Evolutionary conservation across 345 rosid genomes (phyloP), one percentile per base, ranked within the genome.

Genomic region (Leavenworthia alabamica): DNA sequence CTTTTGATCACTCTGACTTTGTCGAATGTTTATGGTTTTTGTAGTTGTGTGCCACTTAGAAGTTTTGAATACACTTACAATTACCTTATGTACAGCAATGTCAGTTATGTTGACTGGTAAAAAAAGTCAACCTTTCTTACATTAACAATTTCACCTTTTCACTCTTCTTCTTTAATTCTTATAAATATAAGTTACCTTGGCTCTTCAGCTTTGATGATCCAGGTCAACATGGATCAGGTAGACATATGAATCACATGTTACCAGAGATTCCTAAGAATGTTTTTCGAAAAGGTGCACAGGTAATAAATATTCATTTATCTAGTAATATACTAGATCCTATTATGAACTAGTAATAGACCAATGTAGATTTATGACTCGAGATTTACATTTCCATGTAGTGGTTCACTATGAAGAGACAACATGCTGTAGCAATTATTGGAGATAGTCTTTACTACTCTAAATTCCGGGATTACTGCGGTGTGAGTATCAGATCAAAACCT

Each of bases 211-310:
- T 93, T 76, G 74, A 78, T 60, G 99, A 93, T 77, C 96, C 92
- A 44, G 99, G 99, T 56, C 87, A 95, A 1, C 97, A 87, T 80
- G 99, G 99, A 63, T 77, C 86, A 59, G 99, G 99, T 54, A 81
- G 99, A 74, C 92, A 93, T 72, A 81, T 94, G 51, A 89, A 87
- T 22, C 95, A 82, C 73, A 93, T 92, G 98, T 64, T 85, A 53
- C 98, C 98, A 29, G 98, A 86, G 77, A 66, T 92, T 17, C 89
- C 81, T 64, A 75, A 76, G 80, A 82, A 84, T 67, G 82, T 84
- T 73, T 93, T 93, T 48, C 85, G 99, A 72, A 93, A 93, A 78
- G 97, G 99, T 68, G 96, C 99, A 27, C 99, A 93, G 97, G 99
- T 89, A 77, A 45, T 15, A 31, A 37, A 2, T n/a, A n/a, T n/a